Evolutionary conservation across 2,329 filamentous ascomycete genomes (phyloP).

Genomic region (Podosphaera aphanis): DNA sequence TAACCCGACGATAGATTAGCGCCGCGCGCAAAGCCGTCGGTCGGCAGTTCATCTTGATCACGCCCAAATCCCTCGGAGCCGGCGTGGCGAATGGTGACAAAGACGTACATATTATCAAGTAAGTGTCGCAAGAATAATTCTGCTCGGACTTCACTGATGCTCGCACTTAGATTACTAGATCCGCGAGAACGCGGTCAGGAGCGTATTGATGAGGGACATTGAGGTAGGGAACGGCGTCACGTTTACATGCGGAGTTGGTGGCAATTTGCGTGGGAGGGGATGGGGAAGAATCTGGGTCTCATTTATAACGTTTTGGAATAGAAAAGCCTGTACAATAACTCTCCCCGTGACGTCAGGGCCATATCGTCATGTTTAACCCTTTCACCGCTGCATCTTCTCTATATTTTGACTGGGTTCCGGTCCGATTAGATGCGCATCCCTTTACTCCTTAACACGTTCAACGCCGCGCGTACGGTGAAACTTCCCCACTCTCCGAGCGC

Average conservation of each 20-base stretch:
- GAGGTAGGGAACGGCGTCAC: background rate
- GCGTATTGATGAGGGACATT: constrained; percentile 10
- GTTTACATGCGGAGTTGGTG: background rate
- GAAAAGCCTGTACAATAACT: background rate
- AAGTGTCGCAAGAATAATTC: constrained; percentile 10
- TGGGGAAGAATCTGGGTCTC: background rate
- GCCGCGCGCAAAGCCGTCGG: constrained; percentile 72
- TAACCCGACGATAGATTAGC: constrained; percentile 33
- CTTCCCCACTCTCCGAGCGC: constrained; percentile 55
- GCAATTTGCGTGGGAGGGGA: background rate
- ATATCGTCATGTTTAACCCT: background rate
- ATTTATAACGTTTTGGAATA: background rate
- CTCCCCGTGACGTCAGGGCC: background rate
- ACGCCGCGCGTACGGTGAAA: constrained; percentile 51
- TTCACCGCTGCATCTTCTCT: background rate
- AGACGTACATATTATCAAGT: constrained; percentile 63
- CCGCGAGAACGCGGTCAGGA: constrained; percentile 24
- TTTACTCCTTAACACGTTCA: constrained; percentile 75
- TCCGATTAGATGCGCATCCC: constrained; percentile 40
- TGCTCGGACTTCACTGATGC: too few species aligned
- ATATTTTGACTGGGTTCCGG: background rate
- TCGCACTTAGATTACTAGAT: constrained; percentile 26
- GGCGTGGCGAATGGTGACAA: constrained; percentile 30
- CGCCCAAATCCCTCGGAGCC: constrained; percentile 59
- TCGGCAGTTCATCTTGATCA: constrained; percentile 88